Base-by-base conservation (phyloP, 345 rosid genomes). In the Nasturtium officinale region DNA sequence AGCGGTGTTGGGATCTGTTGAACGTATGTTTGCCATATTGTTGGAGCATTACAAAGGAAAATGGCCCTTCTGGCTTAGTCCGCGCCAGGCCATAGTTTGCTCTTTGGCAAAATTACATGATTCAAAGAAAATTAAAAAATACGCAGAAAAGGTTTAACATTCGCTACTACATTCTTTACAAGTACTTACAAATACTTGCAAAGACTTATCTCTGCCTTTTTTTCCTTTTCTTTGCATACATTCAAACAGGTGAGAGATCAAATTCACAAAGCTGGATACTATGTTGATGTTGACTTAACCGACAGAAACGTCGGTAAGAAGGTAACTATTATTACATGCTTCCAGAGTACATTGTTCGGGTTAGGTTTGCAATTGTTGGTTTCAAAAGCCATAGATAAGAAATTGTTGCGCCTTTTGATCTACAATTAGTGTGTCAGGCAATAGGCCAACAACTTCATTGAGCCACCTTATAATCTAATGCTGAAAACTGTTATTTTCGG, bases 1-100 rank as follows among this genome's bases (percentile, higher is more conserved):
- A 72, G 94, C 96, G 4, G 80, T 89, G 71, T 81, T 92, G 28
- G 98, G 97, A 12, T 91, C 97, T 70, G 90, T 89, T 54, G 96
- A 91, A 77, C 88, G 96, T 11, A 91, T 91, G 91, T 77, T 91
- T 80, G 90, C 93, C 32, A 83, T 91, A 72, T 65, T 91, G 23
- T 80, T 91, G 33, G 66, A 61, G 20, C 51, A 61, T 17, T 52
- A 52, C 48, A 43, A 43, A 43, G 48, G 48, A 43, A 43, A 43
- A 43, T 43, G 17, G 20, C 48, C 48, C 48, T 43, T 43, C 48
- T 43, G 48, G 48, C 48, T 43, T 43, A 43, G 48, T 43, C 48
- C 20, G 18, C 48, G 48, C 48, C 48, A 43, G 48, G 48, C 48
- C 48, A n/a, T 43, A 43, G 48, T 43, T 43, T 43, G 48, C 48